These are phyloP conservation scores for Cyphellophora attinorum DNA, from an alignment of 2,329 filamentous ascomycete genomes.

Conservation along the genomic window DNA sequence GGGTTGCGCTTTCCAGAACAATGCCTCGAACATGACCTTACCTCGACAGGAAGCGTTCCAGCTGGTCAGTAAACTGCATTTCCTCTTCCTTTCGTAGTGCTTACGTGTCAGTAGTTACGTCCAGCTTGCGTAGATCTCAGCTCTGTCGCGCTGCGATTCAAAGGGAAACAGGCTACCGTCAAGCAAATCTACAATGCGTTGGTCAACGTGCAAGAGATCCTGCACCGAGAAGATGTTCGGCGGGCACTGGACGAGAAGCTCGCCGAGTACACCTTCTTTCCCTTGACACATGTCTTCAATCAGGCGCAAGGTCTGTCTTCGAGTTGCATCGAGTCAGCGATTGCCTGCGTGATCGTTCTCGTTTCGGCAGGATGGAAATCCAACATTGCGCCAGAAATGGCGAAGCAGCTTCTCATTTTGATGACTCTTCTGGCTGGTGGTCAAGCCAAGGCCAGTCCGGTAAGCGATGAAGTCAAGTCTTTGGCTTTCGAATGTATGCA, in stretches of 20 bases:
- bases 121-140: conserved; percentile 49
- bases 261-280: conserved; percentile 92
- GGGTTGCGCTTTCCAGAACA: too few species aligned
- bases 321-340: conserved; percentile 58
- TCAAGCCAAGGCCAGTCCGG: conserved; percentile 13
- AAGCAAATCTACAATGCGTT: conserved; percentile 41
- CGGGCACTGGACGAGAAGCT: conserved; percentile 63
- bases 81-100: background rate
- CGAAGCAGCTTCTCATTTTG: conserved; percentile 76
- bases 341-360: conserved; percentile 66
- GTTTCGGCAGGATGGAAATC: conserved; percentile 70
- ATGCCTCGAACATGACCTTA: too few species aligned
- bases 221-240: conserved; percentile 30
- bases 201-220: conserved; percentile 29
- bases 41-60: conserved; percentile 33
- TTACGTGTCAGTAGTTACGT: conserved; percentile 40
- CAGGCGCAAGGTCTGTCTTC: conserved; percentile 63
- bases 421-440: conserved; percentile 66
- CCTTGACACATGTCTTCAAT: conserved; percentile 76
- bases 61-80: conserved; percentile 22
- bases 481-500: conserved; percentile 62
- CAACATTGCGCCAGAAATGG: conserved; percentile 60
- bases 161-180: conserved; percentile 33
- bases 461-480: conserved; percentile 64
- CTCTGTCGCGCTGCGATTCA: conserved; percentile 42